Conservation (phyloP, 352 stramenopile genomes). For the Globisporangium rhizosaccharum region DNA sequence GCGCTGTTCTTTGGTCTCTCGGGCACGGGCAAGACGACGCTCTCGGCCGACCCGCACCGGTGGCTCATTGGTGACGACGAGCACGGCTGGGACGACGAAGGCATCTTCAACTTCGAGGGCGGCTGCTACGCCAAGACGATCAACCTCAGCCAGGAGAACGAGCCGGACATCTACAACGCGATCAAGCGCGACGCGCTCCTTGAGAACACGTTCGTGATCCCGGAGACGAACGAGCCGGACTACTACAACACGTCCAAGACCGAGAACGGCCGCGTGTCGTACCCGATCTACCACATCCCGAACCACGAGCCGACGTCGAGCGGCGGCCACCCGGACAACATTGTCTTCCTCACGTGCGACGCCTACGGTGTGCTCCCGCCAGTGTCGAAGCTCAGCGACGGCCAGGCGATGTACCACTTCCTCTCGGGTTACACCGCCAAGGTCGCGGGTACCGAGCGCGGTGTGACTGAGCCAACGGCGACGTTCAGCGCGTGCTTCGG, state of each 20-base stretch:
- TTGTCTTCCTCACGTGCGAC: conserved; percentile 98
- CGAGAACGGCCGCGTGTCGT: conserved; percentile 98
- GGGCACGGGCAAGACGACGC: conserved; percentile 87
- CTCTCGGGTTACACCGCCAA: conserved; percentile 98
- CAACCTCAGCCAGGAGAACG: conserved; percentile 93
- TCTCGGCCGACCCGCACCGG: conserved; percentile 88
- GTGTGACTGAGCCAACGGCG: conserved; percentile 93
- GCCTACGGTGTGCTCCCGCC: conserved; percentile 97
- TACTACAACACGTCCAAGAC: conserved; percentile 97
- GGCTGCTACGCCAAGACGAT: conserved; percentile 99
- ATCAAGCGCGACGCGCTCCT: conserved; percentile 96
- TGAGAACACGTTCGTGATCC: conserved; percentile 93
- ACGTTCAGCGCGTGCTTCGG: conserved; percentile 98
- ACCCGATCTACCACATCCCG: conserved; percentile 98
- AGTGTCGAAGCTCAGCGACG: conserved; percentile 91
- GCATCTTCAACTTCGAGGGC: conserved; percentile 99
- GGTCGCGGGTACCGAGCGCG: conserved; percentile 97
- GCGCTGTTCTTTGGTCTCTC: conserved; percentile 97
- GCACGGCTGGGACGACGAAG: conserved; percentile 97
- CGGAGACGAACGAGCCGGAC: conserved; percentile 80
- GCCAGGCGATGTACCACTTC: conserved; percentile 99
- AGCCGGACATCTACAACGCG: conserved; percentile 97
- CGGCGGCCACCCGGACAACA: conserved; percentile 94
- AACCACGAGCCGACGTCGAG: conserved; percentile 87
- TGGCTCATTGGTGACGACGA: conserved; percentile 86